Base-by-base conservation (phyloP, 768 basidiomycete genomes). In the Obba rivulosa region DNA sequence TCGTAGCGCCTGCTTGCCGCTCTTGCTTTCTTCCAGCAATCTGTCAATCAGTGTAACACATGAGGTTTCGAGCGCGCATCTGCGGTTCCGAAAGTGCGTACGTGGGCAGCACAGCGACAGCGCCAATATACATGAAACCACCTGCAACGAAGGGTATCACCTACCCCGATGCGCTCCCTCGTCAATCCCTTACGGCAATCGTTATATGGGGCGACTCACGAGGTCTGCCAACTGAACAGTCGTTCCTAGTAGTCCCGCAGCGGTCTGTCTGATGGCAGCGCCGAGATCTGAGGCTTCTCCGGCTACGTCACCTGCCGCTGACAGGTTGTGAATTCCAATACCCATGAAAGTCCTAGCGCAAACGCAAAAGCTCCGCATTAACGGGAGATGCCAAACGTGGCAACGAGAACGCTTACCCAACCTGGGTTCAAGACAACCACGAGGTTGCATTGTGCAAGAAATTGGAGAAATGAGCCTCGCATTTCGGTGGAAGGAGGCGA, bases 61-160 rank as follows among this genome's bases (percentile, higher is more conserved):
- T 24, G n/a, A 41, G 53, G 38, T 34, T 31, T 13, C 13, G 28
- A 7, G 28, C 28, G 28, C 28, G 28, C 28, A 31, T 31, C 28
- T 13, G 28, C 5, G 13, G 28, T 7, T 31, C 28, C 28, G 28
- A 31, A 31, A 7, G 28, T 17, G 76, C 87, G 61, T 76, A 91
- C 88, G 87, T 89, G 57, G 92, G 92, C 51, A 93, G 70, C 51
- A 93, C 91, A 41, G 91, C 90, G 48, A 94, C 92, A 24, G 89
- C 88, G 22, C 91, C 92, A 61, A 95, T 93, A 68, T 93, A 94
- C 59, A 95, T 70, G 71, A 94, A 96, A 16, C 91, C 91, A 54
- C 90, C 90, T 28, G 90, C 89, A 39, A 91, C 89, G 62, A 89
- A 90, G 14, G 89, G 88, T 54, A 92, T 90, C 40, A 92, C 87